Percentiles rank a stretch among this genome's conserved stretches.
These are phyloP conservation scores for Colletotrichum tropicicola DNA, from an alignment of 2,329 filamentous ascomycete genomes.

Conservation along the genomic window DNA sequence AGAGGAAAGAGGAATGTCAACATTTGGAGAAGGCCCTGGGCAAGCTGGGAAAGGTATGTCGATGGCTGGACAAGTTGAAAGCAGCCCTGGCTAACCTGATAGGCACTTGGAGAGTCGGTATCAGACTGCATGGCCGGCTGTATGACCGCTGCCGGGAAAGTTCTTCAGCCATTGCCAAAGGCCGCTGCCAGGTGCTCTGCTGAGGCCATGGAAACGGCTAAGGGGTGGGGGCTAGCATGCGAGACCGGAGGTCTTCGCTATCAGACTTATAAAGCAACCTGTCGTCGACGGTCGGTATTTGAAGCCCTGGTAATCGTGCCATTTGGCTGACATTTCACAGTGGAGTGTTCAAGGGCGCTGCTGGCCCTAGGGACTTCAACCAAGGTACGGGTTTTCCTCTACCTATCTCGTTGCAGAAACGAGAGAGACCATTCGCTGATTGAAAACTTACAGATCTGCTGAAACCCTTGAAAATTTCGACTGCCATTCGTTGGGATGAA, in stretches of 20 bases:
- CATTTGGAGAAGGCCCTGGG: background rate
- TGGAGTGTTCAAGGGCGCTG: constrained; percentile 3
- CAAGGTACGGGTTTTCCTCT: background rate
- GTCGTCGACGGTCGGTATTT: constrained; percentile 57
- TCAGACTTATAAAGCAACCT: constrained; percentile 44
- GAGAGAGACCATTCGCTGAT: background rate
- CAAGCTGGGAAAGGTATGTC: constrained; percentile 2
- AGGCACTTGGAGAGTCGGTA: background rate
- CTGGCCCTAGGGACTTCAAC: constrained; percentile 13
- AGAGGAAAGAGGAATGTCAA: background rate
- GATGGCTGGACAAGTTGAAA: background rate
- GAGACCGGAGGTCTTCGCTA: constrained; percentile 31
- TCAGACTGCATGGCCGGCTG: background rate
- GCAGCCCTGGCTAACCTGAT: background rate
- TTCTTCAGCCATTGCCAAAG: background rate
- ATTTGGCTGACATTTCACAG: background rate
- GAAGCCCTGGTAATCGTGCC: background rate
- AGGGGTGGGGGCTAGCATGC: constrained; percentile 33
- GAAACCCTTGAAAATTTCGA: constrained; percentile 29
- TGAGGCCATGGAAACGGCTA: constrained; percentile 38
- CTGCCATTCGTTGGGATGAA: constrained; percentile 35
- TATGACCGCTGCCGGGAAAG: background rate
- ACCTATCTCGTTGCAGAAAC: background rate
- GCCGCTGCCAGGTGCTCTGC: background rate
- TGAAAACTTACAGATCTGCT: constrained; percentile 34